These are phyloP conservation scores for Brassica cretica DNA, from an alignment of 345 rosid genomes.

Conservation along the genomic window DNA sequence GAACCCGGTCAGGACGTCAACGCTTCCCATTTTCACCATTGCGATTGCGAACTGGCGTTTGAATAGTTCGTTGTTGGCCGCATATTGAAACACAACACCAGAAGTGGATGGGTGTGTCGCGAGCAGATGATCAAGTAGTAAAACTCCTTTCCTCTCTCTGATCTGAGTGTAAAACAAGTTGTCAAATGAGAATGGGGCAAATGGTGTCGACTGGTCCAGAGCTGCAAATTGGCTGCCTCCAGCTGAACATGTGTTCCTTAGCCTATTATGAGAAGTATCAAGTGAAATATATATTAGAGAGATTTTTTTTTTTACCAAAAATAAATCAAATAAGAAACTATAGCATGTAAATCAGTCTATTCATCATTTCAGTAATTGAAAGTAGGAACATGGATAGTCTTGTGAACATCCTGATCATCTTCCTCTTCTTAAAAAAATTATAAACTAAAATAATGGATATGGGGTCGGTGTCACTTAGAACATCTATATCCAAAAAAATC, in stretches of 20 bases:
- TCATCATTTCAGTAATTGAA: neutral
- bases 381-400: neutral
- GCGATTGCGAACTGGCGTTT: conserved; percentile 52
- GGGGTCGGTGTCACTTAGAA: neutral
- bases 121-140: conserved; percentile 62
- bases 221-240: conserved; percentile 50
- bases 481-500: neutral
- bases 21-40: conserved; percentile 60
- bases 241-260: conserved; percentile 44
- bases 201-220: conserved; percentile 59
- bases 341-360: neutral
- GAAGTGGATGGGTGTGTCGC: conserved; percentile 46
- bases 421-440: neutral
- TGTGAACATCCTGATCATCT: neutral
- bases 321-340: neutral
- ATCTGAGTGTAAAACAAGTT: conserved; percentile 52
- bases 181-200: conserved; percentile 47
- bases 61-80: conserved; percentile 39
- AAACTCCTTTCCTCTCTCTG: conserved; percentile 50
- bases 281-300: neutral
- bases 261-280: conserved; percentile 17
- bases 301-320: neutral
- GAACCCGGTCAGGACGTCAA: conserved; percentile 57
- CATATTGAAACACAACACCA: conserved; percentile 47
- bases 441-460: neutral